Evolutionary conservation across 768 basidiomycete genomes (phyloP), one percentile per base, ranked within the genome.

Genomic region (Panaeolus papilionaceus): DNA sequence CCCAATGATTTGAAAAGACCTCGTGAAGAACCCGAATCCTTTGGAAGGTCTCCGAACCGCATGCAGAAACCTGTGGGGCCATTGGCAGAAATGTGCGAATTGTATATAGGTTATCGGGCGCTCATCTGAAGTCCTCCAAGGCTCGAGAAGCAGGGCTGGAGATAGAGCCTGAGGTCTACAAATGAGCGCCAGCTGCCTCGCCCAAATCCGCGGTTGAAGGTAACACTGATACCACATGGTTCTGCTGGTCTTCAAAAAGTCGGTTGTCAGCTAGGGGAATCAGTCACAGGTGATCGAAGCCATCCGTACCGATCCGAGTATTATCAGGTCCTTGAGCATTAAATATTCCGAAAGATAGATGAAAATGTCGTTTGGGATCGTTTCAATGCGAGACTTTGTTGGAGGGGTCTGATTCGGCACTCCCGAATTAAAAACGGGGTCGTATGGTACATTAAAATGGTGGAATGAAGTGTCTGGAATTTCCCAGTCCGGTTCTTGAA

Each of bases 41-140:
- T 37, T 28, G 33, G 54, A 58, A 18, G 26, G 54, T 12, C 14
- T 58, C 33, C 16, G 26, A 33, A 58, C 37, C 26, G 54, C 54
- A 37, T 58, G 54, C 11, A 58, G 12, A 23, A 58, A 58, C n/a
- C n/a, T 58, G 33, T 28, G 37, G 3, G 54, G 26, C 54, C 54
- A 58, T 58, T 58, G 54, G 28, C 54, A 58, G 54, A 58, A 33
- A 28, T 58, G 54, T 28, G 54, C 54, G 14, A 58, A 16, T 37
- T 58, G 54, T 4, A 58, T 28, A 23, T 7, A 28, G 26, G 54
- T 33, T 33, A 58, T 12, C 28, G 20, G 12, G 14, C 28, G 28
- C 28, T 37, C 54, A 28, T 28, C 10, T 58, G 54, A 9, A 49
- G 23, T 9, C 20, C 16, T 14, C 28, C 54, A 23, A 33, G 54